Base-by-base conservation (phyloP, 2,329 filamentous ascomycete species). In the Aspergillaceae sp. region DNA sequence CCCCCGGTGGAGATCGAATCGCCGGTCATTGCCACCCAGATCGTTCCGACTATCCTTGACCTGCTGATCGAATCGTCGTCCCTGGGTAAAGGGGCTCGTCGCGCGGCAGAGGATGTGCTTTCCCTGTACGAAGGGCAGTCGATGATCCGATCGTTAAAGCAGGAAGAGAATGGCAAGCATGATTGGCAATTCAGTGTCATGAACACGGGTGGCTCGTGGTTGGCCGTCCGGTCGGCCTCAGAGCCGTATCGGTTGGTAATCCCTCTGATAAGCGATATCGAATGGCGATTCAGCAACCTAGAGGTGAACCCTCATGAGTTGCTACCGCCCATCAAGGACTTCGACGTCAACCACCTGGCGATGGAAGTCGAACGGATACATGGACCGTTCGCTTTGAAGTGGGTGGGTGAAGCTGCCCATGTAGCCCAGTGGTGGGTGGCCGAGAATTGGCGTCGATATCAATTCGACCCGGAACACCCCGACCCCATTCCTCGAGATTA, bases 181-280 rank as follows among this genome's bases (percentile, higher is more conserved):
- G 54, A 59, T 42, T 64, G 62, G 62, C 62, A 64, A 40, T 64
- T 64, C 48, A 63, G 58, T 6, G 60, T 62, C 28, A 63, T 64
- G 60, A 64, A 64, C 49, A 63, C 62, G 0, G 62, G 61, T 11
- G 59, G 59, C 2, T 56, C 62, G 0, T 60, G 59, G 59, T 54
- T 64, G 2, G 56, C 58, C 1, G 48, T 64, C 26, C 62, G 61
- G 2, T 64, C 60, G 2, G 62, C 61, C 5, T 57, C 57, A 3
- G 48, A 48, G 7, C 60, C 60, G 0, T 62, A 54, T 46, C 58
- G 62, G 2, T 51, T 64, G 4, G 60, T 64, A 7, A 57, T 64
- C 19, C 61, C 62, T 2, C 49, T 64, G 3, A 54, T 64, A 9
- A 55, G 56, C 41, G 60, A 62, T 26, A 54, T 64, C 4, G 62